These are phyloP conservation scores for Terana coerulea DNA, from an alignment of 768 basidiomycete species.

Conservation along the genomic window DNA sequence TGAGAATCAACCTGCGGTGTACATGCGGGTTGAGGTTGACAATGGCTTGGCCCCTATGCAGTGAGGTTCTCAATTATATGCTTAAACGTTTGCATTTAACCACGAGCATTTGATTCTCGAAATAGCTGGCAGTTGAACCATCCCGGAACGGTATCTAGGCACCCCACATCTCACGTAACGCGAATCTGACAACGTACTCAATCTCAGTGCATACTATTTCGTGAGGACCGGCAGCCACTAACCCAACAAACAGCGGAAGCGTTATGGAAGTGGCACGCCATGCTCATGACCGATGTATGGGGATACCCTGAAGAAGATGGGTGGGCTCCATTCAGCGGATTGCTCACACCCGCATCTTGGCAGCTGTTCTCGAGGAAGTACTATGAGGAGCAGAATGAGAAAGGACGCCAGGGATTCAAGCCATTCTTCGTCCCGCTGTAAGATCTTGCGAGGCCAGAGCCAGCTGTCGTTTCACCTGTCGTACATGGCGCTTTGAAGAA, in stretches of 20 bases:
- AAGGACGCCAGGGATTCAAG: conserved; percentile 11
- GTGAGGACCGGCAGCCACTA: conserved; percentile 18
- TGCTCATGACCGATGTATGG: conserved; percentile 11
- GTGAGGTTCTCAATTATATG: background rate
- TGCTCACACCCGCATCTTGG: conserved; percentile 16
- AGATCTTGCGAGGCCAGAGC: too few species aligned
- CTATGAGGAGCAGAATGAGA: conserved; percentile 15
- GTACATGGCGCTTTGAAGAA: background rate
- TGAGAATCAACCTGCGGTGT: conserved; percentile 21
- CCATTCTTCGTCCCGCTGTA: conserved; percentile 3
- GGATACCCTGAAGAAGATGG: conserved; percentile 9
- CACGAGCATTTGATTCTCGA: too few species aligned
- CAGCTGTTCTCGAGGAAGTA: conserved; percentile 17
- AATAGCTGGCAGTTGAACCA: conserved; percentile 11
- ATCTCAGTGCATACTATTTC: conserved; percentile 19
- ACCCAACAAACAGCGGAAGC: conserved; percentile 21
- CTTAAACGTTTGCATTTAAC: background rate
- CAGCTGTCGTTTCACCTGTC: background rate
- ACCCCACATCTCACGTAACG: background rate
- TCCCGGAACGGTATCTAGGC: conserved; percentile 9
- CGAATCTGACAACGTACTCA: background rate
- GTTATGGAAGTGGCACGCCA: conserved; percentile 17
- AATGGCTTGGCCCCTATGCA: conserved; percentile 16
- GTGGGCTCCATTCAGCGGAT: conserved; percentile 8
- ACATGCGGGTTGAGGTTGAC: conserved; percentile 19